Conservation (phyloP, 768 basidiomycete species). For the Lentinula lateritia region DNA sequence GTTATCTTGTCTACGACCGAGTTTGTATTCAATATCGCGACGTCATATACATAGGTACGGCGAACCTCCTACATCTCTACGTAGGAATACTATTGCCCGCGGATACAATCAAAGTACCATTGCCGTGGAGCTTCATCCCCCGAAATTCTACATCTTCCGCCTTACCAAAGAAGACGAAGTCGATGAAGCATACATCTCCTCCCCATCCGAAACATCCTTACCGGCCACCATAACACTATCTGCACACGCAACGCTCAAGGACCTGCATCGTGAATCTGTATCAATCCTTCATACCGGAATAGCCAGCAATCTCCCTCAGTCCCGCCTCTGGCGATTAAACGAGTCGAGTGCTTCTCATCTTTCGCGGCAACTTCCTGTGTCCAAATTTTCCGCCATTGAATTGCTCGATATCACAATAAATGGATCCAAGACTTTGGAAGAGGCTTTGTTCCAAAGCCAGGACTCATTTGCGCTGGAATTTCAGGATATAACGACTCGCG, state of each 20-base stretch:
- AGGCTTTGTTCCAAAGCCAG: constrained; percentile 49
- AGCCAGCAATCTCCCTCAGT: constrained; percentile 23
- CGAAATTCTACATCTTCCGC: constrained; percentile 51
- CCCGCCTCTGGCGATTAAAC: constrained; percentile 52
- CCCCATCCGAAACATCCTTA: constrained; percentile 18
- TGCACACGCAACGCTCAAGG: constrained; percentile 40
- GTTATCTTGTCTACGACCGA: constrained; percentile 9
- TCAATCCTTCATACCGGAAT: neutral
- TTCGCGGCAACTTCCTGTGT: constrained; percentile 23
- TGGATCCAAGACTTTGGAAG: constrained; percentile 39
- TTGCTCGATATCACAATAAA: constrained; percentile 19
- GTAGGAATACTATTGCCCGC: constrained; percentile 61
- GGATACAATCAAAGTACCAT: constrained; percentile 41
- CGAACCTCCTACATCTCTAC: constrained; percentile 44
- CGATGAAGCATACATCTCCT: constrained; percentile 6
- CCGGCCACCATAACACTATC: constrained; percentile 43
- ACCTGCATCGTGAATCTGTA: constrained; percentile 25
- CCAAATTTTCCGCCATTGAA: constrained; percentile 39
- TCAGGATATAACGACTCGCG: constrained; percentile 33
- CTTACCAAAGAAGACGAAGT: constrained; percentile 27
- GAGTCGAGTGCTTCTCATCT: constrained; percentile 26
- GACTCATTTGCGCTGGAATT: constrained; percentile 80
- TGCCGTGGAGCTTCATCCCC: constrained; percentile 69
- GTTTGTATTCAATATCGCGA: neutral
- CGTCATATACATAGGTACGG: constrained; percentile 59